Evolutionary conservation across 768 basidiomycete species (phyloP), one percentile per base, ranked within the genome.

Genomic region (Daedaleopsis nitida): DNA sequence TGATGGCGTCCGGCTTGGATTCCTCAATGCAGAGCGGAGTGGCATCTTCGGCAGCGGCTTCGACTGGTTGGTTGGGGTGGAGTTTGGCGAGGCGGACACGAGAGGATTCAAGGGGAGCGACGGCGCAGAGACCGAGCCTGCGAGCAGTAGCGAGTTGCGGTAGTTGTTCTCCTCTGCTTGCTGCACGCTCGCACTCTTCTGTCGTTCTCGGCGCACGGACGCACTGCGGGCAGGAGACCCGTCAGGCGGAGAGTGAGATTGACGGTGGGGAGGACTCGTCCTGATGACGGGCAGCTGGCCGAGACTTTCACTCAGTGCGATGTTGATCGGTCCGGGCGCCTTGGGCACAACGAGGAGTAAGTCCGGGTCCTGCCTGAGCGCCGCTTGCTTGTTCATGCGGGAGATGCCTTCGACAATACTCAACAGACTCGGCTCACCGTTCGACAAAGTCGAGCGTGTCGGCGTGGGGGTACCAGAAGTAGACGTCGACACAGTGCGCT

Each of bases 321-420:
- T 45, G 53, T 71, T 74, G 34, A 81, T 70, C n/a, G 76, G 75
- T 13, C 75, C 74, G 5, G 85, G 84, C 13, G 85, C 83, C 63
- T 75, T 80, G 7, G 80, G 77, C 4, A 78, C 72, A 57, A 80
- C 78, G 50, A 83, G 69, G 63, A 69, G 66, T 14, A 64, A 60
- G 60, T 60, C 69, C 58, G 68, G 68, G 66, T 70, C 60, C 60
- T 67, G 60, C 60, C 66, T 57, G 65, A 67, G 67, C 65, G 70
- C 69, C 65, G 45, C 66, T 59, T 23, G 68, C 55, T 57, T 76
- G 54, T 80, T 79, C 57, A 73, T 66, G 49, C 74, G 74, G 24
- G 86, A 71, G 48, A 89, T 83, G 58, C 78, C 81, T 66, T 89
- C 87, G 10, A 91, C 84, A 64, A 91, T 85, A 66, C 82, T 85